Conservation (phyloP, 2,329 filamentous ascomycete genomes). For the Lasiodiplodia sp. region DNA sequence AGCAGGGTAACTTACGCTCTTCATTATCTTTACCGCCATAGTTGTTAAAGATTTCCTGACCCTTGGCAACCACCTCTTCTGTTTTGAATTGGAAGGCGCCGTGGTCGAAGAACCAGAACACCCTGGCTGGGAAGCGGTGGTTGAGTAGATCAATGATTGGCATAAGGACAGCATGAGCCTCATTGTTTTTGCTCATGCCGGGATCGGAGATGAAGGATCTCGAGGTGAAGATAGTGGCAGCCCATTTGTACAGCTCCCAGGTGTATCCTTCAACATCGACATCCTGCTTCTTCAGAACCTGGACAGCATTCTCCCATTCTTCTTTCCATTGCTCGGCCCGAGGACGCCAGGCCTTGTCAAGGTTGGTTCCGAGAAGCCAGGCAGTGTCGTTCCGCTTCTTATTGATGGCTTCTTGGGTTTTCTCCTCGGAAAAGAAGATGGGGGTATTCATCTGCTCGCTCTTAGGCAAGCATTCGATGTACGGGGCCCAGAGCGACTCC, state of each 20-base stretch:
- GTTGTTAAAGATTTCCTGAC: conserved; percentile 60
- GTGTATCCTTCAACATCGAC: conserved; percentile 2
- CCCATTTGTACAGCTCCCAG: conserved; percentile 58
- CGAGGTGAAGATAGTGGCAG: conserved; percentile 60
- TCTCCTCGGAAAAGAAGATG: conserved; percentile 45
- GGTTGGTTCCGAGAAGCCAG: conserved; percentile 46
- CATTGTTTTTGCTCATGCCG: conserved; percentile 34
- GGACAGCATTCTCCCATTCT: conserved; percentile 45
- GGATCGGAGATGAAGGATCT: conserved; percentile 58
- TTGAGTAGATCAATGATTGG: conserved; percentile 60
- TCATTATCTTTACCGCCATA: conserved; percentile 62
- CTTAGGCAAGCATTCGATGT: conserved; percentile 45
- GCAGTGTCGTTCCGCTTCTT: conserved; percentile 36
- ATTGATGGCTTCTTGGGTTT: conserved; percentile 10
- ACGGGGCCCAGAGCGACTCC: conserved; percentile 45
- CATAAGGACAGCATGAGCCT: conserved; percentile 55
- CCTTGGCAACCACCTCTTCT: conserved; percentile 43
- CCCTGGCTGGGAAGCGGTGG: conserved; percentile 54
- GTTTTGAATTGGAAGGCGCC: conserved; percentile 50
- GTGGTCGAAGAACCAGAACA: conserved; percentile 55
- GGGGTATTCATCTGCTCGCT: conserved; percentile 45
- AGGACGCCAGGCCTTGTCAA: conserved; percentile 34
- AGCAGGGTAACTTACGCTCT: conserved; percentile 43
- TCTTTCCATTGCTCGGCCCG: conserved; percentile 45
- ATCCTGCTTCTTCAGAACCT: neutral